Evolutionary conservation across 148 eudicot genomes (phyloP), one percentile per base, ranked within the genome.

Genomic region (Chenopodium formosanum): DNA sequence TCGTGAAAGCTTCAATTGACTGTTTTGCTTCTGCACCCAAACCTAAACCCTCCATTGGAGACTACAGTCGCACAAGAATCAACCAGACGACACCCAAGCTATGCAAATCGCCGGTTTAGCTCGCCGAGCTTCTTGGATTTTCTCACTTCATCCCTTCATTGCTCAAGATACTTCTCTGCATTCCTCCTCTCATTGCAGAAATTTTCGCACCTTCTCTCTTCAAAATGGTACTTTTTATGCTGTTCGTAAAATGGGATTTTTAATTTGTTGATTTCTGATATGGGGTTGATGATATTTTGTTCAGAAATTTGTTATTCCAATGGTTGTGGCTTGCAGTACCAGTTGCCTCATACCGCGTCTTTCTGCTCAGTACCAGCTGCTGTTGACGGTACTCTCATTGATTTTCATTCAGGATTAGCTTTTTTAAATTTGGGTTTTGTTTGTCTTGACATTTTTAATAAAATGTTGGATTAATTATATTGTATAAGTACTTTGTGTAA

Each of bases 281-380:
- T 66, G 34, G 60, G 10, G 32, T 78, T 68, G 14, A 73, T 53
- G 64, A 13, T 40, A 56, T 27, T 56, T 56, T 17, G 19, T 22
- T 58, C 40, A 75, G 83, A 77, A 60, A 60, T 14, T 25, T 71
- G 75, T 31, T 74, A 46, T 12, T 75, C 68, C 31, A 74, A 67
- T 52, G 79, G 69, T 32, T 79, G 82, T 17, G 70, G 76, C 12
- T 56, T 63, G 47, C 73, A 25, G 73, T 64, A 23, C 48, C 79
- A 69, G 19, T 76, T 40, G 27, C 25, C 79, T 40, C 77, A 58
- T 62, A 14, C 77, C 22, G 66, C 77, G 25, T 27, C 83, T 66
- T 91, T 82, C 81, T 85, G 90, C 68, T 81, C 97, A 0, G 87
- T 66, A 27, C 73, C 89, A 22, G 81, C 72, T 73, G 80, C 29